Evolutionary conservation across 208 protist genomes (phyloP).

Genomic region (Acanthamoeba castellanii): DNA sequence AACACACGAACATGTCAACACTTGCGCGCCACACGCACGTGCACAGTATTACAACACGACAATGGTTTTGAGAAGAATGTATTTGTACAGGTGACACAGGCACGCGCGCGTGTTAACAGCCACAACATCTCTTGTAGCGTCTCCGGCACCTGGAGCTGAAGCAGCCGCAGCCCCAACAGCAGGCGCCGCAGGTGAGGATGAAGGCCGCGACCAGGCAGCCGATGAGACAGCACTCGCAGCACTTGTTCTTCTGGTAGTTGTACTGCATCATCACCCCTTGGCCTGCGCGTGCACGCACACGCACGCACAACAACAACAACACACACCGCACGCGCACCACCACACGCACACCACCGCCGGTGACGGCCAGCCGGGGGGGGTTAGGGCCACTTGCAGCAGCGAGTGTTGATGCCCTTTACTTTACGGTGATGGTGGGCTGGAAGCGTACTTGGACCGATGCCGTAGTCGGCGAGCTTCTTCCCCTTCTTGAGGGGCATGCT

Average conservation of each 20-base stretch:
- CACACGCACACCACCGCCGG: too few relatives aligned
- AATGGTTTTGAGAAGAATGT: too few relatives aligned
- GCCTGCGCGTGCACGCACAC: background rate
- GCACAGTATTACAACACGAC: too few relatives aligned
- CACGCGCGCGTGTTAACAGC: background rate
- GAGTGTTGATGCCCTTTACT: too few relatives aligned
- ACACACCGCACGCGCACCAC: background rate
- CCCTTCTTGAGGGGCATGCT: background rate
- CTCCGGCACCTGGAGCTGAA: background rate
- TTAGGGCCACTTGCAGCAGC: too few relatives aligned
- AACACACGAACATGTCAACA: too few relatives aligned
- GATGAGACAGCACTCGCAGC: background rate
- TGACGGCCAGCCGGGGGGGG: background rate
- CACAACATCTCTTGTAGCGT: background rate
- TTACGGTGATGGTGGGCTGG: too few relatives aligned
- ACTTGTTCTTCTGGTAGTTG: background rate
- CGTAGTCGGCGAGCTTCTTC: background rate
- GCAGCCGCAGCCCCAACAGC: constrained; percentile 12
- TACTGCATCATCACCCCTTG: background rate
- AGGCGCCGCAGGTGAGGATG: background rate
- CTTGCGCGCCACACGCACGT: too few relatives aligned
- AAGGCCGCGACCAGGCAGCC: background rate
- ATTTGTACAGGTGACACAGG: too few relatives aligned
- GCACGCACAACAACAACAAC: background rate
- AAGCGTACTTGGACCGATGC: background rate